Evolutionary conservation across 148 eudicot species (phyloP).

Genomic region (Arctostaphylos glauca): DNA sequence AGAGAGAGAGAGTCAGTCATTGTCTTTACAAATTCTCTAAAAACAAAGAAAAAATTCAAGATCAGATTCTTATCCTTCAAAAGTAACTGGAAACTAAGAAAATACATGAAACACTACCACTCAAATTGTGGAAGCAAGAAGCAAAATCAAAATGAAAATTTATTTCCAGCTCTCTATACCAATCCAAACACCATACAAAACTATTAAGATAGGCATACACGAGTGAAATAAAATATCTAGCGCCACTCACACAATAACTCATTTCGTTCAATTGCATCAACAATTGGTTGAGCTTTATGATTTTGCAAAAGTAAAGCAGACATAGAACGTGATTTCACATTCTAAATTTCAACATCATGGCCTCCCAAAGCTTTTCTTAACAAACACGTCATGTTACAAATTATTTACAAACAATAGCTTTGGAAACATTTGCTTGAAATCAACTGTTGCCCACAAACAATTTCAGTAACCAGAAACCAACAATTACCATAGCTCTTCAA

Average conservation of each 20-base stretch:
- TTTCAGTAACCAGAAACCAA: conserved; percentile 5
- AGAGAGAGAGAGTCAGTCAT: not conserved
- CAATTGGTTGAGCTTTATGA: not conserved
- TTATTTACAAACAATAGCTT: not conserved
- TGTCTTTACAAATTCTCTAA: not conserved
- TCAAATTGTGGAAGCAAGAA: not conserved
- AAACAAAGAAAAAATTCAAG: not conserved
- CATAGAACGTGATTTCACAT: not conserved
- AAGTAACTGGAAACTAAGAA: not conserved
- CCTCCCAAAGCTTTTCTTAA: conserved; percentile 7
- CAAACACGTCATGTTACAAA: not conserved
- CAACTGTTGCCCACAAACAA: not conserved
- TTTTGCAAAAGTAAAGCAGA: not conserved
- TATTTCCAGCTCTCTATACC: not conserved
- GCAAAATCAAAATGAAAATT: not conserved
- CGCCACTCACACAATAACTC: not conserved
- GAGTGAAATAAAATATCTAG: not conserved
- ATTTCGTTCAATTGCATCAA: not conserved
- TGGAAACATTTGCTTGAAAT: not conserved
- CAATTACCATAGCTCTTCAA: conserved; percentile 92
- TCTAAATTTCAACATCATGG: conserved; percentile 1
- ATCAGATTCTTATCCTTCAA: not conserved
- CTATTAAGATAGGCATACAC: not conserved
- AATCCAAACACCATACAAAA: not conserved
- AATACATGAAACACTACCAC: not conserved